Evolutionary conservation across 345 rosid species (phyloP).

Genomic region (Lenwebbia sp.): DNA sequence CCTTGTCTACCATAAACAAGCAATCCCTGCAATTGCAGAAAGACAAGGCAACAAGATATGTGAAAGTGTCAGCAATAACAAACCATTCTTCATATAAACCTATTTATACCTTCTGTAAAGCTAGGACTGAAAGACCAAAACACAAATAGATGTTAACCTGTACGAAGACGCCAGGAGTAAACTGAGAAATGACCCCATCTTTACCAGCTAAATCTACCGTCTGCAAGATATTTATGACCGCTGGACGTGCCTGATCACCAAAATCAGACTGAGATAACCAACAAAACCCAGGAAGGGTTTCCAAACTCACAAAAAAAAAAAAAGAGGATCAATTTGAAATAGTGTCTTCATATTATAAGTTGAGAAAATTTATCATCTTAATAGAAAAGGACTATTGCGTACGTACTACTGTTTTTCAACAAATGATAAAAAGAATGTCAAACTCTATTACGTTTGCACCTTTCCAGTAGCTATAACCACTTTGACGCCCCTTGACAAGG

Average conservation of each 20-base stretch:
- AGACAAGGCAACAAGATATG: conserved; percentile 2
- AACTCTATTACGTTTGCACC: conserved; percentile 18
- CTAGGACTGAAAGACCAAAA: not conserved
- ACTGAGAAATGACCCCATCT: conserved; percentile 67
- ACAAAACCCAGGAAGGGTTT: not conserved
- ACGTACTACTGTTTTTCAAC: not conserved
- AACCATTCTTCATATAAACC: not conserved
- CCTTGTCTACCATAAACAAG: conserved; percentile 91
- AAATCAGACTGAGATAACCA: conserved; percentile 6
- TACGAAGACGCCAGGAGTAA: conserved; percentile 80
- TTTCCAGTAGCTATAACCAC: conserved; percentile 94
- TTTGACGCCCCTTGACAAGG: conserved; percentile 72
- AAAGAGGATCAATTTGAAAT: not conserved
- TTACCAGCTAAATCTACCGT: conserved; percentile 61
- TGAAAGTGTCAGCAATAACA: not conserved
- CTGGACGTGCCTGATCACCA: conserved; percentile 63
- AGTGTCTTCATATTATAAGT: not conserved
- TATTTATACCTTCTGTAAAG: not conserved
- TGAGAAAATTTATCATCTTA: not conserved
- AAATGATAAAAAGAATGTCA: not conserved
- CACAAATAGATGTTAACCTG: conserved; percentile 44
- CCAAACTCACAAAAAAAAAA: not conserved
- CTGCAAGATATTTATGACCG: conserved; percentile 48
- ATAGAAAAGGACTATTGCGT: not conserved
- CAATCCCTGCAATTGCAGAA: conserved; percentile 55